Base-by-base conservation (phyloP, 2,329 filamentous ascomycete species). In the Colletotrichum musicola region DNA sequence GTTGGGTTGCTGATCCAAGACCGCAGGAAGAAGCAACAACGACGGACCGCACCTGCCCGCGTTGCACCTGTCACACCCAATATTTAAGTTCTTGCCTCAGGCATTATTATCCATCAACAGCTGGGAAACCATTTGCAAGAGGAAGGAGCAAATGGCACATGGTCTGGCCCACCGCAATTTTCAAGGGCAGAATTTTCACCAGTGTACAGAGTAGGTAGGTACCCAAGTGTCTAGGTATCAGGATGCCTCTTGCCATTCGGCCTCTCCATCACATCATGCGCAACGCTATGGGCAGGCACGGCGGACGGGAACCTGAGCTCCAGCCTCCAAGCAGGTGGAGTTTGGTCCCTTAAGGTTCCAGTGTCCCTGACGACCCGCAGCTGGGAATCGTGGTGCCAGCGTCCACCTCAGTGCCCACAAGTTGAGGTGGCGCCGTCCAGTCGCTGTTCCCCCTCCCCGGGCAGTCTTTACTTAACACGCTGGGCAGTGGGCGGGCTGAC, bases 301-400 rank as follows among this genome's bases (percentile, higher is more conserved):
- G 30, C 7, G 25, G 42, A 49, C n/a, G 18, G n/a, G 14, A 49
- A 22, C 51, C 50, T 40, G 27, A 62, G 49, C 40, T 14, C 20
- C 10, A 46, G 47, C 49, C 49, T 25, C 13, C 18, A 51, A 16
- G 60, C 30, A 35, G 30, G 30, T 63, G 51, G 61, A 40, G 22
- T 50, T 38, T 40, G 60, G 60, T 63, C 60, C 60, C 60, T 63
- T 63, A 30, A 40, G 25, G 60, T 63, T 63, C 42, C 51, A 35
- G 30, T 35, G 30, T 35, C 30, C 30, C 49, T 50, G 40, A 14
- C 30, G 42, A 49, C 51, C 61, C 61, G 61, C 42, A 16, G 22
- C 16, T 53, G 14, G 22, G 30, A 35, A 30, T 30, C 12, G 22
- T 25, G 22, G 7, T 10, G 7, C 2, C 30, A 35, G 7, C 10